phyloP scores from a whole-genome alignment of 129 eudicot species.

The Sambucus nigra region DNA sequence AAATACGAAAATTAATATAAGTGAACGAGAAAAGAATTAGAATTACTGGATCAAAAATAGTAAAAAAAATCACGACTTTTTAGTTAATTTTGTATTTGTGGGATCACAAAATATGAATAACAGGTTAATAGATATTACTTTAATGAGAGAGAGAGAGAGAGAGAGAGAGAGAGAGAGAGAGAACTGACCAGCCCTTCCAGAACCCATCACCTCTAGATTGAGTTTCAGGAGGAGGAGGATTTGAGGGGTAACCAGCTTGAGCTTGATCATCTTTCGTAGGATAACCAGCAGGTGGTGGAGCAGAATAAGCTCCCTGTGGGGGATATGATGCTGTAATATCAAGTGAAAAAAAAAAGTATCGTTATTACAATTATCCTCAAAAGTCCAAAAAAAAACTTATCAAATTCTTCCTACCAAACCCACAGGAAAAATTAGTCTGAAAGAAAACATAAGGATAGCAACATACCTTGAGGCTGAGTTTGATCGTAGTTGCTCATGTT shows the following conservation, averaged over 20 bases:
- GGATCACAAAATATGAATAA: too few species aligned
- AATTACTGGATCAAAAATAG: too few species aligned
- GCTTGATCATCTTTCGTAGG: constrained; percentile 16
- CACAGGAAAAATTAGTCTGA: not conserved
- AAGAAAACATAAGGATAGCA: constrained; percentile 3
- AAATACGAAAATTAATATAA: too few species aligned
- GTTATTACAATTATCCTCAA: too few species aligned
- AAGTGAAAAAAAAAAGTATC: too few species aligned
- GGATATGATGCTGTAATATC: not conserved
- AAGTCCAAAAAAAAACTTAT: not conserved
- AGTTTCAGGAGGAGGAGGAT: constrained; percentile 7
- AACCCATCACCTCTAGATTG: constrained; percentile 36
- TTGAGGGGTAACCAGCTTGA: not conserved
- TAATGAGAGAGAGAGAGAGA: too few species aligned
- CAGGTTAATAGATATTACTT: not conserved
- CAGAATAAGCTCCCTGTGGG: constrained; percentile 12
- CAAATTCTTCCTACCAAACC: not conserved
- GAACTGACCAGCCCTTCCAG: constrained; percentile 33
- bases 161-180: not conserved
- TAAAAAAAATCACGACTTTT: too few species aligned
- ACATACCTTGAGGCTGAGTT: constrained; percentile 15
- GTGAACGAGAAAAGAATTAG: too few species aligned
- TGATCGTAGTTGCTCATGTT: constrained; percentile 17
- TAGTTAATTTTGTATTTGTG: too few species aligned
- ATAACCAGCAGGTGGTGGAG: constrained; percentile 29